Base-by-base conservation (phyloP, 2,329 filamentous ascomycete genomes). In the Orbilia ellipsospora region DNA sequence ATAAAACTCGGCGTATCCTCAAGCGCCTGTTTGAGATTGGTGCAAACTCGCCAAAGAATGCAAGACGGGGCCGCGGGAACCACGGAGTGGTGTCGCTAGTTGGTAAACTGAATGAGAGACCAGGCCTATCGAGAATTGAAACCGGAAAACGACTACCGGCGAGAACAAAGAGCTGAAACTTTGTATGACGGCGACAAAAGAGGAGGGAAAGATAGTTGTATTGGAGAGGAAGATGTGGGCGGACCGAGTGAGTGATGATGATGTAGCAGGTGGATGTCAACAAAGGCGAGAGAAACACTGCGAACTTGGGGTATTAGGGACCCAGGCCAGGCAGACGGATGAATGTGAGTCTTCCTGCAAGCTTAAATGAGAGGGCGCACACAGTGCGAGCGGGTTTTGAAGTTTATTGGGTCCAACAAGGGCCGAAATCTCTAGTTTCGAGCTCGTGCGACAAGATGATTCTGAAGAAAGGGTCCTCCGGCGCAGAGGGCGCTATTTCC, bases 311-410 rank as follows among this genome's bases (percentile, higher is more conserved):
- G 57, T 36, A 50, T 61, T 61, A 61, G 31, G 56, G 52, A 28
- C 26, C n/a, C 5, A 40, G 55, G 15, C 48, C 55, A 69, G 57
- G 56, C 48, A 52, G 56, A 54, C 65, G 65, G 65, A 44, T 62
- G 65, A 62, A 69, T 69, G 65, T 56, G 61, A 56, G 51, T 50
- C n/a, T 54, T 45, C 23, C 42, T 54, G 60, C 60, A 52, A 44
- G 60, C 48, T 26, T 45, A 63, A 63, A 63, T 63, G 60, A 63
- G 36, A 52, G 48, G 48, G 4, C 16, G n/a, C 18, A 23, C 12
- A 52, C 18, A n/a, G 18, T 20, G 48, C 45, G 28, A 26, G n/a
- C 28, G 26, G 26, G 16, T 40, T 20, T 54, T n/a, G 50, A 54
- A n/a, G n/a, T 54, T 63, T 31, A 20, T 20, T 13, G 20, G 50